These are phyloP conservation scores for Benincasa hispida DNA, from an alignment of 306 rosid species.

Conservation along the genomic window DNA sequence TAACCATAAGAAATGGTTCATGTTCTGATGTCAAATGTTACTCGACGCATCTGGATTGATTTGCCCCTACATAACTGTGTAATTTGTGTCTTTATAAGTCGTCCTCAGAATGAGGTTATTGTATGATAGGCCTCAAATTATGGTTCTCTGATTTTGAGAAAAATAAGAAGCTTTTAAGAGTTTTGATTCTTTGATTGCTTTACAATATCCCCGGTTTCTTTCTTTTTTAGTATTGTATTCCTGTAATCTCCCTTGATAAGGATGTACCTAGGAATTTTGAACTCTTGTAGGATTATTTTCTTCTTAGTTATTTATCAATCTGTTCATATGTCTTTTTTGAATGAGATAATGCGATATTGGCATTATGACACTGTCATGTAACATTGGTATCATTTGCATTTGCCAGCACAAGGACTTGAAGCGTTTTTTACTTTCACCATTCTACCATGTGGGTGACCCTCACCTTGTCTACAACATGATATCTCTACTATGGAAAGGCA, in stretches of 20 bases:
- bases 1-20: neutral
- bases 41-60: no score
- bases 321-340: neutral
- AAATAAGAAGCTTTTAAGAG: neutral
- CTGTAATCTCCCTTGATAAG: neutral
- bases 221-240: neutral
- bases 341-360: neutral
- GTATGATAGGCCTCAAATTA: neutral
- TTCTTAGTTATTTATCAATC: neutral
- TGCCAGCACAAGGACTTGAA: slow-evolving; percentile 54
- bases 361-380: neutral
- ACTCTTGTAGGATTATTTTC: neutral
- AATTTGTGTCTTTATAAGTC: neutral
- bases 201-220: neutral
- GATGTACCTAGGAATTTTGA: neutral
- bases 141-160: neutral
- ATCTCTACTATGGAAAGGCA: slow-evolving; percentile 89
- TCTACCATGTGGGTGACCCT: slow-evolving; percentile 69
- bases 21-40: neutral
- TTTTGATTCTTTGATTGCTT: neutral
- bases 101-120: neutral
- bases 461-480: slow-evolving; percentile 85
- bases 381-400: neutral
- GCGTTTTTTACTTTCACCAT: slow-evolving; percentile 65
- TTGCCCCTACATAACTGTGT: neutral